A percentile compares a stretch with the other conserved stretches of the same genome.
Evolutionary conservation across 805 yeast genomes (phyloP).

Genomic region (Candida railenensis): DNA sequence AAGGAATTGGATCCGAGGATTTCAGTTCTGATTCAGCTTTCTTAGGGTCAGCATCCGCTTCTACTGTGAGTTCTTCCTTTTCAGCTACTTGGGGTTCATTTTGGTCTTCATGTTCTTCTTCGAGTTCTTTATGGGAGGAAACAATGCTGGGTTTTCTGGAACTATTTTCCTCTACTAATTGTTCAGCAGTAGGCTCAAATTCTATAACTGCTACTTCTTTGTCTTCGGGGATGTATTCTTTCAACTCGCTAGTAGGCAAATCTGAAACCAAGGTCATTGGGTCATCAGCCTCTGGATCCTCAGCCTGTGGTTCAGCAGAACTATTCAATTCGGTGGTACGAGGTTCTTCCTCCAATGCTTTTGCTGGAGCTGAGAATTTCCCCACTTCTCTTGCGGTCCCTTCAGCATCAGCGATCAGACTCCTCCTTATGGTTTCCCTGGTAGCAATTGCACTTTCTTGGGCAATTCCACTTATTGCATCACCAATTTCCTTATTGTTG

Average conservation of each 20-base stretch:
- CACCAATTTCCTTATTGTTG: neutral
- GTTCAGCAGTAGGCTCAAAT: constrained; percentile 11
- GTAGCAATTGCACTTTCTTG: neutral
- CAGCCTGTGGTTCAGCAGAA: neutral
- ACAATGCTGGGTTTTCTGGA: too few relatives aligned
- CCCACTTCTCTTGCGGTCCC: neutral
- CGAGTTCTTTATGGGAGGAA: neutral
- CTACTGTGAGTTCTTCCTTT: neutral
- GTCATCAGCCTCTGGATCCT: constrained; percentile 3
- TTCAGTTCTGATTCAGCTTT: neutral
- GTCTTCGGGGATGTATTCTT: constrained; percentile 14
- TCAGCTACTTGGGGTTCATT: neutral
- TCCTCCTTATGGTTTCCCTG: neutral
- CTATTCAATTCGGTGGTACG: too few relatives aligned
- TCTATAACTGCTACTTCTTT: neutral
- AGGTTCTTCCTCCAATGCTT: neutral
- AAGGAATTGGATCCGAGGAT: constrained; percentile 6
- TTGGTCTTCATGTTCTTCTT: neutral
- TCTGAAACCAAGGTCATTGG: constrained; percentile 14
- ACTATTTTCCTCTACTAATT: constrained; percentile 8
- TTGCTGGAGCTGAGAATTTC: neutral
- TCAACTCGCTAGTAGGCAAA: constrained; percentile 14
- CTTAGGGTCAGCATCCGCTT: neutral
- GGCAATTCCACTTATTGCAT: neutral
- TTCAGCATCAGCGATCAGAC: constrained; percentile 1